phyloP scores from a whole-genome alignment of 2,329 filamentous ascomycete genomes.

The Paramyrothecium sp. region DNA sequence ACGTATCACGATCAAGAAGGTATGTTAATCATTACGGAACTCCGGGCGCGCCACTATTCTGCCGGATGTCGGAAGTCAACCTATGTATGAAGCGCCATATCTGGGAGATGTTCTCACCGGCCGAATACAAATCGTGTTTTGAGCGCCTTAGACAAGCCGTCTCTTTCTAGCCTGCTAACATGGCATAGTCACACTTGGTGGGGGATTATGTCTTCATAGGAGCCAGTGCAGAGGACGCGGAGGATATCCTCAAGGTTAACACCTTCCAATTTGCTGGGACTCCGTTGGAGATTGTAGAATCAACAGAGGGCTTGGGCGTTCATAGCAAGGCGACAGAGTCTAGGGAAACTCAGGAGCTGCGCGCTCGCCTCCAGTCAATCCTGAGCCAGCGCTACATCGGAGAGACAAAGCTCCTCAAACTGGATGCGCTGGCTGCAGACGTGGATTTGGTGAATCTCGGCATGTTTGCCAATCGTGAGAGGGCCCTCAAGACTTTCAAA shows the following conservation, averaged over 20 bases:
- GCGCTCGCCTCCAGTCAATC: slow-evolving; percentile 67
- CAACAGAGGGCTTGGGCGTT: slow-evolving; percentile 36
- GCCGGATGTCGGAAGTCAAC: slow-evolving; percentile 10
- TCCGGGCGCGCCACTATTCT: slow-evolving; percentile 23
- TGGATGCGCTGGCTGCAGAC: slow-evolving; percentile 76
- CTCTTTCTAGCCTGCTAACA: slow-evolving; percentile 63
- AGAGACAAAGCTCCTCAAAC: slow-evolving; percentile 72
- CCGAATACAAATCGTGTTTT: slow-evolving; percentile 13
- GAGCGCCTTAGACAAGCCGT: slow-evolving; percentile 16
- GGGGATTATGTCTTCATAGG: slow-evolving; percentile 70
- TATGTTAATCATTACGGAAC: slow-evolving; percentile 54
- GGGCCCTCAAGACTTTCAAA: slow-evolving; percentile 84
- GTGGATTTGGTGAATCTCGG: slow-evolving; percentile 69
- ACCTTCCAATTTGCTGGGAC: slow-evolving; percentile 67
- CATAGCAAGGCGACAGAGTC: slow-evolving; percentile 43
- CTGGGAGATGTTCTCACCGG: slow-evolving; percentile 12
- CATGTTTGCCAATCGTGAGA: slow-evolving; percentile 70
- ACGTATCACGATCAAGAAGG: slow-evolving; percentile 70
- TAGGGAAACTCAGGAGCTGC: slow-evolving; percentile 57
- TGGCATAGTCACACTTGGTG: slow-evolving; percentile 65
- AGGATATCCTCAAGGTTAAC: slow-evolving; percentile 66
- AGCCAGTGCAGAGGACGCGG: slow-evolving; percentile 62
- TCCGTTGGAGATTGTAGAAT: slow-evolving; percentile 53
- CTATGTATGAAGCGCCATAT: slow-evolving; percentile 17
- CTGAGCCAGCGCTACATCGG: slow-evolving; percentile 73